Evolutionary conservation across 1,284 basidiomycete genomes (phyloP).

Genomic region (Pholiota adiposa): DNA sequence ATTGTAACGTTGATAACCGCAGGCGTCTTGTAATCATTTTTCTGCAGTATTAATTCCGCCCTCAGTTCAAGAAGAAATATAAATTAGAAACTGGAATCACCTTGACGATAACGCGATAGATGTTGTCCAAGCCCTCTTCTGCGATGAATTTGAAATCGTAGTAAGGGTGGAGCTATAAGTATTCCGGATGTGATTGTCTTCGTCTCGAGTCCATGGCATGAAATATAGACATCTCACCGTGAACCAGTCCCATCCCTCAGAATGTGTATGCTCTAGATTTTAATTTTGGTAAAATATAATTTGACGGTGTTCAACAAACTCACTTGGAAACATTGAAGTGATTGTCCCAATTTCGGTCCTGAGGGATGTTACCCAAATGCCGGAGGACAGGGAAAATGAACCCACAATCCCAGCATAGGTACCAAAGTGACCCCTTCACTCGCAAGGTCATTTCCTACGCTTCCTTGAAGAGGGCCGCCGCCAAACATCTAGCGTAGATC

Average conservation of each 20-base stretch:
- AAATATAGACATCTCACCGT: background rate
- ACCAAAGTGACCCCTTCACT: conserved; percentile 4
- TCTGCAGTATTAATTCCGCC: background rate
- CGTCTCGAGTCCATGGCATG: too few relatives aligned
- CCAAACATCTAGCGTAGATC: conserved; percentile 2
- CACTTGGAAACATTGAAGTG: conserved; percentile 8
- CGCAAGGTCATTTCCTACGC: background rate
- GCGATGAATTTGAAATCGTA: conserved; percentile 5
- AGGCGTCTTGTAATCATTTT: conserved; percentile 6
- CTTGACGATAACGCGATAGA: conserved; percentile 7
- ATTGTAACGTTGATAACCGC: background rate
- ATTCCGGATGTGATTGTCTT: background rate
- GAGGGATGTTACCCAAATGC: background rate
- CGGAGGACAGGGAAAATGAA: background rate
- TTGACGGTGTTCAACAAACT: background rate
- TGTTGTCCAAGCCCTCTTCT: background rate
- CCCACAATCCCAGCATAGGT: conserved; percentile 9
- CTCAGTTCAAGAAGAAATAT: too few relatives aligned
- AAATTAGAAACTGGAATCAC: background rate
- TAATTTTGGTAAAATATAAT: too few relatives aligned
- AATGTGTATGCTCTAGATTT: background rate
- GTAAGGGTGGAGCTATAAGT: background rate
- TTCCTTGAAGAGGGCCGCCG: conserved; percentile 1
- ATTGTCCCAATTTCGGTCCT: conserved; percentile 9
- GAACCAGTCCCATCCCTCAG: conserved; percentile 6